These are phyloP conservation scores for Cordyceps tenuipes DNA, from an alignment of 2,329 filamentous ascomycete genomes.

Conservation along the genomic window DNA sequence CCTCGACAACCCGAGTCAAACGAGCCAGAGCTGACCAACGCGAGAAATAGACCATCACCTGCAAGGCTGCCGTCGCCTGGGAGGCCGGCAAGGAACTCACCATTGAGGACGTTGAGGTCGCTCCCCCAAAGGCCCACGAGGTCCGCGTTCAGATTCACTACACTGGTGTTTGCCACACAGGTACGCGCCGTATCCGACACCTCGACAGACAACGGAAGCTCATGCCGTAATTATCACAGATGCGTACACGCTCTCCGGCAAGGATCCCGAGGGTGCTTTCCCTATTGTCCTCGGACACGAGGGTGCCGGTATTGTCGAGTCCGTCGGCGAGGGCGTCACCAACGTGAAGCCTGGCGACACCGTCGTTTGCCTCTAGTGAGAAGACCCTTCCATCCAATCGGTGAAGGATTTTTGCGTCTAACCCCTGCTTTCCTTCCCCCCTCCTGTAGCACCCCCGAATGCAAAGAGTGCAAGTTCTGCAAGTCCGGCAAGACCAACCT, in stretches of 20 bases:
- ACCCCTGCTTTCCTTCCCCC: background rate
- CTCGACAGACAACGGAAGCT: background rate
- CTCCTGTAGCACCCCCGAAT: slow-evolving; percentile 75
- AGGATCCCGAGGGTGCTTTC: slow-evolving; percentile 94
- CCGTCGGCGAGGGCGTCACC: slow-evolving; percentile 88
- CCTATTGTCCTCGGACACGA: slow-evolving; percentile 85
- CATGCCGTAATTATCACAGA: slow-evolving; percentile 38
- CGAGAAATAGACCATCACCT: slow-evolving; percentile 69
- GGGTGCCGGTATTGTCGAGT: slow-evolving; percentile 87
- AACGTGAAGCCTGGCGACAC: slow-evolving; percentile 90
- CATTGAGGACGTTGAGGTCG: slow-evolving; percentile 89
- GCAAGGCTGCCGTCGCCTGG: slow-evolving; percentile 97
- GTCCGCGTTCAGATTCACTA: slow-evolving; percentile 96
- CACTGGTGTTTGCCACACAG: slow-evolving; percentile 97
- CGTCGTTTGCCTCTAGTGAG: slow-evolving; percentile 79
- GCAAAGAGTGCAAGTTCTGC: slow-evolving; percentile 98
- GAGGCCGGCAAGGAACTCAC: slow-evolving; percentile 83
- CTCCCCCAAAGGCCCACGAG: slow-evolving; percentile 81
- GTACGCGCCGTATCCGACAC: slow-evolving; percentile 35
- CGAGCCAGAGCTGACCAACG: background rate
- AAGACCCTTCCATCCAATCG: background rate
- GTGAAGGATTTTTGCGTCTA: background rate
- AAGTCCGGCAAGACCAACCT: slow-evolving; percentile 99
- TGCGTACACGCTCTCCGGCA: slow-evolving; percentile 90
- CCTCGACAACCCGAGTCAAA: background rate